A percentile compares a stretch with the other conserved stretches of the same genome.
These are phyloP conservation scores for Aspergillus campestris DNA, from an alignment of 495 filamentous ascomycete genomes.

Conservation along the genomic window DNA sequence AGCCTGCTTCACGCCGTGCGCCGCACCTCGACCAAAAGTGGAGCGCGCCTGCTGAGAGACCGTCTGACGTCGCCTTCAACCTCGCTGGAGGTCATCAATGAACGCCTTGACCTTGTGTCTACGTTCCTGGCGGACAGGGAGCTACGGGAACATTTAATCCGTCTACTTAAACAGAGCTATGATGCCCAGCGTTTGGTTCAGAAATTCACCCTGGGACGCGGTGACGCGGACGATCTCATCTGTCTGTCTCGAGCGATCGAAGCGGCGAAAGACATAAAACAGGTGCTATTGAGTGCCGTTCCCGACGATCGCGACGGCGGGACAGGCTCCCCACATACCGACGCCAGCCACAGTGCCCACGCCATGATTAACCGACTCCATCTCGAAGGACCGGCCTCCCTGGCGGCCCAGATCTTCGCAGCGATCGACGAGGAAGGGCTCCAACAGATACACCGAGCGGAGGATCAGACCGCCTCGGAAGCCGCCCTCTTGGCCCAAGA, in stretches of 20 bases:
- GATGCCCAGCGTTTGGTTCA: conserved; percentile 87
- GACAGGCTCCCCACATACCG: background rate
- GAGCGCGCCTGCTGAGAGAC: conserved; percentile 69
- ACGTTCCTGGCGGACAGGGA: conserved; percentile 53
- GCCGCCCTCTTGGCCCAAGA: conserved; percentile 61
- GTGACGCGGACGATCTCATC: conserved; percentile 90
- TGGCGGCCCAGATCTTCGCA: conserved; percentile 61
- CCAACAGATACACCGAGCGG: conserved; percentile 63
- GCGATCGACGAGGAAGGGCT: conserved; percentile 94
- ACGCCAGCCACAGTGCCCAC: conserved; percentile 30
- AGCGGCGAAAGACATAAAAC: conserved; percentile 62
- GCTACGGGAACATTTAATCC: conserved; percentile 57
- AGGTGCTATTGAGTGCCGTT: conserved; percentile 24
- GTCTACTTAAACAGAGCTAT: conserved; percentile 65
- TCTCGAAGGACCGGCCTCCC: conserved; percentile 55
- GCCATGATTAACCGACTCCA: conserved; percentile 53
- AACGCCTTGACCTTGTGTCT: conserved; percentile 73
- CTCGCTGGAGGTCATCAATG: conserved; percentile 67
- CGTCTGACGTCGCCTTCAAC: conserved; percentile 86
- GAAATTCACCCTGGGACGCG: conserved; percentile 83
- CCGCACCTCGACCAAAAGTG: conserved; percentile 82
- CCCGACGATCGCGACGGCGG: background rate
- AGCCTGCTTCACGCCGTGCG: conserved; percentile 85
- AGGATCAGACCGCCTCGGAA: conserved; percentile 60
- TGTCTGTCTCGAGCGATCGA: conserved; percentile 72